These are phyloP conservation scores for Candida sp. DNA, from an alignment of 1,139 yeast species.

Conservation along the genomic window DNA sequence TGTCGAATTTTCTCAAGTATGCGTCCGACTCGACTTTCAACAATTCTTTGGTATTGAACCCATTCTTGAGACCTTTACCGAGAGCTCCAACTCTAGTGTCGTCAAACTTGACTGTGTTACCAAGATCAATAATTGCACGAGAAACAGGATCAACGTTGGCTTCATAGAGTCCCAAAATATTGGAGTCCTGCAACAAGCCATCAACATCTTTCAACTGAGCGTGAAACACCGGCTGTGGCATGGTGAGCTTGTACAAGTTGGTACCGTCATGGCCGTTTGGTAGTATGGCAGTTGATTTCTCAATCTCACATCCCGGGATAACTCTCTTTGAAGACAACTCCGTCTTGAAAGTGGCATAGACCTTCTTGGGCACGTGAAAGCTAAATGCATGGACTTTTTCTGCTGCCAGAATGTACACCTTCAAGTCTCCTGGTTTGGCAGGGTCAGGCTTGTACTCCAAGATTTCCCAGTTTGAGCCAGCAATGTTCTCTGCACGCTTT, in stretches of 20 bases:
- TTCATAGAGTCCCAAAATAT: constrained; percentile 78
- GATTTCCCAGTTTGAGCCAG: constrained; percentile 84
- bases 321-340: constrained; percentile 46
- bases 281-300: constrained; percentile 59
- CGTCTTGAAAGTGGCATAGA: constrained; percentile 71
- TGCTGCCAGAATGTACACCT: constrained; percentile 72
- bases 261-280: constrained; percentile 74
- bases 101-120: constrained; percentile 72
- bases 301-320: constrained; percentile 60
- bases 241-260: constrained; percentile 61
- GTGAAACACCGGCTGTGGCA: constrained; percentile 67
- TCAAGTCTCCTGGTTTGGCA: constrained; percentile 71
- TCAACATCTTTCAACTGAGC: constrained; percentile 63
- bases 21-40: constrained; percentile 47
- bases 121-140: constrained; percentile 79
- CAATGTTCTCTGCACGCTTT: constrained; percentile 78
- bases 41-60: constrained; percentile 73
- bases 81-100: constrained; percentile 76
- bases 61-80: constrained; percentile 87
- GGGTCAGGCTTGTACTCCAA: constrained; percentile 69
- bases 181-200: constrained; percentile 66
- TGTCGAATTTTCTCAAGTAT: constrained; percentile 56
- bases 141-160: constrained; percentile 69
- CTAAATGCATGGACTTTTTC: constrained; percentile 76
- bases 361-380: constrained; percentile 73